Conservation (phyloP, 129 eudicot species). For the Smallanthus sonchifolius region DNA sequence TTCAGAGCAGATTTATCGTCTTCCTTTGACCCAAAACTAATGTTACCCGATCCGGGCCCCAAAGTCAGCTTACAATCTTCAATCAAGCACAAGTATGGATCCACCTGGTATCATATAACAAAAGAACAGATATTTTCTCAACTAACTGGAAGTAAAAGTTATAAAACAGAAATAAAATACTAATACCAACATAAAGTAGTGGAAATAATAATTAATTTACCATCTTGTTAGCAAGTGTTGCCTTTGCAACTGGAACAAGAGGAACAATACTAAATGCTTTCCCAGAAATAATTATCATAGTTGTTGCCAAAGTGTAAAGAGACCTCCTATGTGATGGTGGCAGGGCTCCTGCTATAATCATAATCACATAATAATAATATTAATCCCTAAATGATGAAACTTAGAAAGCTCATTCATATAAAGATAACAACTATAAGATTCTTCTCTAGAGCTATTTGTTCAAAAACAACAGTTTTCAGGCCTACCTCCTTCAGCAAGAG, state of each 20-base stretch:
- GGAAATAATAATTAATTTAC: conserved; percentile 31
- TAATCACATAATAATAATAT: neutral
- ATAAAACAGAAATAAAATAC: neutral
- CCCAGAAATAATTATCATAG: conserved; percentile 74
- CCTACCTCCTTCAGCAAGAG: conserved; percentile 83
- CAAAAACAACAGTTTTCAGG: conserved; percentile 4
- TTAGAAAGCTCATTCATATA: neutral
- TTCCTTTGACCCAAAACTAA: conserved; percentile 70
- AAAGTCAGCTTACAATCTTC: conserved; percentile 68
- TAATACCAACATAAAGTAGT: neutral
- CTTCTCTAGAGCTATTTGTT: conserved; percentile 5
- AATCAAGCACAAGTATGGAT: conserved; percentile 68
- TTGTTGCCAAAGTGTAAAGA: conserved; percentile 71
- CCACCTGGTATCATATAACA: conserved; percentile 46
- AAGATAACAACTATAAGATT: neutral
- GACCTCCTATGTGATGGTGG: conserved; percentile 92
- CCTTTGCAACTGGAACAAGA: conserved; percentile 60
- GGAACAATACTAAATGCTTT: conserved; percentile 77
- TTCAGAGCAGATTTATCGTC: conserved; percentile 69
- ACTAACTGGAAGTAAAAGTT: neutral
- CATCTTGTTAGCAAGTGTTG: conserved; percentile 50
- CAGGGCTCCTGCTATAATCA: conserved; percentile 47
- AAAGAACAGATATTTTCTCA: neutral
- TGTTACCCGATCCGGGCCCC: conserved; percentile 37
- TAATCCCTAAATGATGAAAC: neutral